Conservation (phyloP, 2,329 filamentous ascomycete species). For the Fusarium sororula region DNA sequence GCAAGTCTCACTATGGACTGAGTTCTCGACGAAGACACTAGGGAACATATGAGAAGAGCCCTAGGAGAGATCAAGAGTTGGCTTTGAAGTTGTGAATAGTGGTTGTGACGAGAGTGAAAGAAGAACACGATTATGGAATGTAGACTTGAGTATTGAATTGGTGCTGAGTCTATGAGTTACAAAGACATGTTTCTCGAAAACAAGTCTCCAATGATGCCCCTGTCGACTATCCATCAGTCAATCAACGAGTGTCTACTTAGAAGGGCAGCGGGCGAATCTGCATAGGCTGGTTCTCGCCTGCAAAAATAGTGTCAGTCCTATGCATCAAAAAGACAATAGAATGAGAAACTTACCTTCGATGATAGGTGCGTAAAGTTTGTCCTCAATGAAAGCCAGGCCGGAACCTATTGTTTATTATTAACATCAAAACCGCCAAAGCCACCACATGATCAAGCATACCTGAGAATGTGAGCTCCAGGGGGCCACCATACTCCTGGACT, state of each 20-base stretch:
- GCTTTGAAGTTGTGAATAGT: background rate
- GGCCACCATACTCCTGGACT: background rate
- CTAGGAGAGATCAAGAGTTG: too few relatives aligned
- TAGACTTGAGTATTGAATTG: background rate
- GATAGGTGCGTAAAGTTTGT: background rate
- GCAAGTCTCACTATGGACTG: fast-evolving
- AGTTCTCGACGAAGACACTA: fast-evolving
- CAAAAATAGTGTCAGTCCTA: background rate
- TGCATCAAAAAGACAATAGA: fast-evolving
- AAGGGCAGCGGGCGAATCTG: background rate
- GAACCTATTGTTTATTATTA: background rate
- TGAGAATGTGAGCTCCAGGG: background rate
- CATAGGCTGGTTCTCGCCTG: background rate
- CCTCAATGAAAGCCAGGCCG: background rate
- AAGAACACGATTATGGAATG: fast-evolving
- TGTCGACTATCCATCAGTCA: fast-evolving
- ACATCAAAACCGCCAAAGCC: fast-evolving
- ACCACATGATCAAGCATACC: background rate
- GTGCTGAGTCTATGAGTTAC: background rate
- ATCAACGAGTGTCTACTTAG: background rate
- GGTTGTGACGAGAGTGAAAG: fast-evolving
- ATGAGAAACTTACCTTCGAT: fast-evolving
- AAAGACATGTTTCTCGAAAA: background rate
- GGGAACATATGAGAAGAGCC: background rate
- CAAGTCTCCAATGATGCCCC: fast-evolving